Evolutionary conservation across 192 early-diverging fungal genomes (phyloP), one percentile per base, ranked within the genome.

Genomic region (Mortierella antarctica): DNA sequence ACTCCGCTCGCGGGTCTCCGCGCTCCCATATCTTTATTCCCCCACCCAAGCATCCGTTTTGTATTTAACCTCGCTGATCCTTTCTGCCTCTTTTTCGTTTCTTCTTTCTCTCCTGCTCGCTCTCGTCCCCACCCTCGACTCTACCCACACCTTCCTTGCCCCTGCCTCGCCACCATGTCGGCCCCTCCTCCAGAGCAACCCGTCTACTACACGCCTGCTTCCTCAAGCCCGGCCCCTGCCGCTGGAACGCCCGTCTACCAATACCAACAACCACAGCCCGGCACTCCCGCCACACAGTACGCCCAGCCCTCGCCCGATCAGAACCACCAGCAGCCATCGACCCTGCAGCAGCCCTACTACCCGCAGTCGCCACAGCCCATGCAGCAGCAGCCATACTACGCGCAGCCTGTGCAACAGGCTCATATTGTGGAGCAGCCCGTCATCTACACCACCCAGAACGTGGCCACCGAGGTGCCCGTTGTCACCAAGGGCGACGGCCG

Each of bases 181-280:
- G 41, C 31, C 53, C 61, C 61, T 53, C 65, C 65, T 60, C 31
- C 55, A 65, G 64, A 74, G 42, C 72, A 74, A 13, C 72, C 72
- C 58, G 45, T 47, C 17, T 74, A 74, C 57, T 70, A 78, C 67
- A 45, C 62, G 14, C 74, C 59, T 5, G 67, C 47, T 31, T 4
- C 41, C 5, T 46, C 39, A 11, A 14, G 12, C 8, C 39, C 39
- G 1, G 15, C n/a, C 56, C 41, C 62, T 13, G 60, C 45, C 21
- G 62, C 70, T 23, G 50, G 48, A 20, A 21, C 57, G 5, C 72
- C 64, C 13, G 45, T 40, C 15, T 54, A 56, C 20, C 65, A 75
- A 31, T 62, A 74, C 12, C 41, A 17, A n/a, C 62, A 65, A 17
- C 73, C 51, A 17, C 59, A 57, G 12, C 51, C 56, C 20, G 31